Conservation (phyloP, 1,139 yeast genomes). For the Geotrichum aggregatum region DNA sequence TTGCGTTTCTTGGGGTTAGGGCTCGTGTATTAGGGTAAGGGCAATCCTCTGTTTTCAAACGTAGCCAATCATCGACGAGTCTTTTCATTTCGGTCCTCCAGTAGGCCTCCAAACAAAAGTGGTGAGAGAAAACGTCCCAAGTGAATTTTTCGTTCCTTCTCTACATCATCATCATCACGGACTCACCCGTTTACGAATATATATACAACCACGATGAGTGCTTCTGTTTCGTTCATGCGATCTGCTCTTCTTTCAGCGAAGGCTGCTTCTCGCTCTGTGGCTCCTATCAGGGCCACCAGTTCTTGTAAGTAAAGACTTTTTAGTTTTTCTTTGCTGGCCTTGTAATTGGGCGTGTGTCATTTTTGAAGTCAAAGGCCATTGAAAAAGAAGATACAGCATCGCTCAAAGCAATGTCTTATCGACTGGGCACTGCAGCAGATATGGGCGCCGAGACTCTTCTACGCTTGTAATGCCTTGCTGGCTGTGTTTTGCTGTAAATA, state of each 20-base stretch:
- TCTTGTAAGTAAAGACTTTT: slow-evolving; percentile 16
- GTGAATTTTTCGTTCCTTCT: neutral
- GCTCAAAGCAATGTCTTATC: no score
- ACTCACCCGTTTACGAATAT: slow-evolving; percentile 6
- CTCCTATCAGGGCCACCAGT: slow-evolving; percentile 19
- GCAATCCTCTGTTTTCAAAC: no score
- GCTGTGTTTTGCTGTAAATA: no score
- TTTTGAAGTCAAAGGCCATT: no score
- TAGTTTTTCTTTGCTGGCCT: slow-evolving; percentile 10
- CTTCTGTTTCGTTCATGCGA: slow-evolving; percentile 21
- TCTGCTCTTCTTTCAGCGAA: slow-evolving; percentile 19
- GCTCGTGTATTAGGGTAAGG: no score
- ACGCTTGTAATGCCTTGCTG: no score
- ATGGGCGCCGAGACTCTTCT: no score
- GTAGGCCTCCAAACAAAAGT: slow-evolving; percentile 4
- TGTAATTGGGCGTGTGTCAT: no score
- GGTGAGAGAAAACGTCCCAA: slow-evolving; percentile 6
- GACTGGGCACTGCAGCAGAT: no score
- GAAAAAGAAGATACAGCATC: no score
- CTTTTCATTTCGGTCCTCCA: neutral
- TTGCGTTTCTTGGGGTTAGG: no score
- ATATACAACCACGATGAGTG: slow-evolving; percentile 16
- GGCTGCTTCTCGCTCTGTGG: slow-evolving; percentile 19
- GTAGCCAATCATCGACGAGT: neutral
- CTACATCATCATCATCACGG: slow-evolving; percentile 1